Evolutionary conservation across 2,329 filamentous ascomycete genomes (phyloP).

Genomic region (Fusarium pininemorale): DNA sequence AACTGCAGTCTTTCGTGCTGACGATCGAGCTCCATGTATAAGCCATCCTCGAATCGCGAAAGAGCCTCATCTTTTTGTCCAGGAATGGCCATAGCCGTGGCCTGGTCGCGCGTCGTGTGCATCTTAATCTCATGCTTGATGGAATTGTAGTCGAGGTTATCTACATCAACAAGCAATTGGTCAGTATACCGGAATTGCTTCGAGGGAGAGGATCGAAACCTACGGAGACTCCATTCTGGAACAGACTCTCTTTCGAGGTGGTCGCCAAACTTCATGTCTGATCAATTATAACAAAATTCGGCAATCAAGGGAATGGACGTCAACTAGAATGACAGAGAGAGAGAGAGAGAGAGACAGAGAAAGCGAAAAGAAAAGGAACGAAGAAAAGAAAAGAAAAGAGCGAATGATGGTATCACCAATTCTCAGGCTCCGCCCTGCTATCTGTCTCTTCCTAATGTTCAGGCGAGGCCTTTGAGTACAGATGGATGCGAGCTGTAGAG

Average conservation of each 20-base stretch:
- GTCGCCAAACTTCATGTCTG: constrained; percentile 53
- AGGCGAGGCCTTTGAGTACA: not conserved
- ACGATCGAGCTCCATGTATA: constrained; percentile 74
- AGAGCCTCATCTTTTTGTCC: constrained; percentile 70
- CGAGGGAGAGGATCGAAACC: constrained; percentile 42
- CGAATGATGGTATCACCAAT: not conserved
- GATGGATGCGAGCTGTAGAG: constrained; percentile 11
- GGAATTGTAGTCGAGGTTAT: constrained; percentile 90
- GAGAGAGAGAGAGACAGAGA: not conserved
- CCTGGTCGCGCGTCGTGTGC: constrained; percentile 77
- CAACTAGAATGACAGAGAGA: not conserved
- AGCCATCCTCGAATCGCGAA: constrained; percentile 73
- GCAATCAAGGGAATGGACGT: not conserved
- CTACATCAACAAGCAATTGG: constrained; percentile 55
- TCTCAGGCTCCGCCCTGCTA: constrained; percentile 1
- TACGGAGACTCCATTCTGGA: constrained; percentile 83
- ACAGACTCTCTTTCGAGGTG: constrained; percentile 79
- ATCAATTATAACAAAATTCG: not conserved
- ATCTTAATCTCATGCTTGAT: constrained; percentile 86
- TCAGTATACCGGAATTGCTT: not conserved
- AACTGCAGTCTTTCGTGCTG: constrained; percentile 82
- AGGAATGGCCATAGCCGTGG: constrained; percentile 76
- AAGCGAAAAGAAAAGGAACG: not conserved
- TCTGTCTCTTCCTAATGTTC: not conserved
- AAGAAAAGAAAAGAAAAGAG: not conserved